Base-by-base conservation (phyloP, 352 stramenopile species). In the Pythium dissotocum region DNA sequence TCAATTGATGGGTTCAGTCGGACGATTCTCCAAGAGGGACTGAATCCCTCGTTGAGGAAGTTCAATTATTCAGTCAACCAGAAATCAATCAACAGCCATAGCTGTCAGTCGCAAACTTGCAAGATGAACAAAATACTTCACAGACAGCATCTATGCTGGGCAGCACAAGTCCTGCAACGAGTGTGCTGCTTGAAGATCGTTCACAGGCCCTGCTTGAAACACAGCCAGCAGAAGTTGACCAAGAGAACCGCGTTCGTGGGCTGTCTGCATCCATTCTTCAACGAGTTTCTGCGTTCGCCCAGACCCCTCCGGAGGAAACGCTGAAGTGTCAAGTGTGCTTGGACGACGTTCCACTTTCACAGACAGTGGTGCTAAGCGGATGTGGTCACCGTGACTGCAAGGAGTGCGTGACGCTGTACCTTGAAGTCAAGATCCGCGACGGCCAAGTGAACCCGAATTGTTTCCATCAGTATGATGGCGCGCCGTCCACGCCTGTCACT, bases 261-360 rank as follows among this genome's bases (percentile, higher is more conserved):
- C 28, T 16, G 4, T 9, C 42, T 6, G 26, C 18, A 4, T 61
- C 57, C 0, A 52, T 61, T 26, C 13, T 71, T 16, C 40, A 71
- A 13, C 40, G 38, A 18, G 1, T 71, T 0, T 59, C 59, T 4
- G 40, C 54, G 4, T 53, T 56, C 6, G 26, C 55, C 16, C 42
- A 8, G 5, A 33, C 16, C 10, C 24, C 13, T 33, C 14, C 18
- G 0, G 67, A 82, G 30, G 79, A 89, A 65, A 84, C 75, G 10
- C 80, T 88, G 51, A 67, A 82, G 49, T 93, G 85, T 54, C 80
- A 88, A 55, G 88, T 93, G 42, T 93, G 85, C 73, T 83, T 83
- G 18, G 83, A 93, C 35, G 75, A 79, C 48, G 64, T 80, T 5
- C 71, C 77, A 4, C 44, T 81, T 13, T 67, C 70, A 6, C 67